Evolutionary conservation across 2,329 filamentous ascomycete species (phyloP).

Genomic region (Aureobasidium sp.): DNA sequence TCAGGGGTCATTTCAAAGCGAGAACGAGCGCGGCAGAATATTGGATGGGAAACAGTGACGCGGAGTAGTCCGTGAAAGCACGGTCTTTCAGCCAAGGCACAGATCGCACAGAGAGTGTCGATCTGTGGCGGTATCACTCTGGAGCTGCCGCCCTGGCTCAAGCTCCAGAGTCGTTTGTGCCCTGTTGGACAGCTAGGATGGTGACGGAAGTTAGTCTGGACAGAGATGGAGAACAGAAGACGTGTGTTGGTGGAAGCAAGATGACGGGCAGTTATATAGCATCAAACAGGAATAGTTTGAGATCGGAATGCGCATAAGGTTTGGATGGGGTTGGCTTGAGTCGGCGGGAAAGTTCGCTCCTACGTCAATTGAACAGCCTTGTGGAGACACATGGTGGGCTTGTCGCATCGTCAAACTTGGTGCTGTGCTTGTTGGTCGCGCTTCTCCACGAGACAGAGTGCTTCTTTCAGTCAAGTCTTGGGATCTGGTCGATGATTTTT

Average conservation of each 20-base stretch:
- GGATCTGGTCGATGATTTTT: neutral
- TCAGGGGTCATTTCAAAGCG: neutral
- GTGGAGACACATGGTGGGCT: neutral
- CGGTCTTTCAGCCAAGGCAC: neutral
- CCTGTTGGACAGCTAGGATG: neutral
- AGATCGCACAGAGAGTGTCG: no score
- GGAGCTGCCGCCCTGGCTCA: neutral
- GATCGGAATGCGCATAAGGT: neutral
- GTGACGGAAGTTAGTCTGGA: neutral
- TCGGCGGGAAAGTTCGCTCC: neutral
- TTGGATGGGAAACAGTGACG: neutral
- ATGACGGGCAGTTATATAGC: neutral
- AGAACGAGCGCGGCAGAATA: neutral
- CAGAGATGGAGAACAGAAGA: neutral
- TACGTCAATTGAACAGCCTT: neutral
- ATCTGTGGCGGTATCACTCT: neutral
- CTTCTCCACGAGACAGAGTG: neutral
- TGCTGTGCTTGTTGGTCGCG: conserved; percentile 1
- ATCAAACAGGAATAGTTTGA: neutral
- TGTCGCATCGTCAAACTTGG: conserved; percentile 1
- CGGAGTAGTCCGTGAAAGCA: neutral
- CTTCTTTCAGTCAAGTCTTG: neutral
- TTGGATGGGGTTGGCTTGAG: neutral
- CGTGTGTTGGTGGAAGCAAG: neutral
- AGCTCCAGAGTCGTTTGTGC: neutral